These are phyloP conservation scores for Aspergillus persii DNA, from an alignment of 2,329 filamentous ascomycete genomes.

Conservation along the genomic window DNA sequence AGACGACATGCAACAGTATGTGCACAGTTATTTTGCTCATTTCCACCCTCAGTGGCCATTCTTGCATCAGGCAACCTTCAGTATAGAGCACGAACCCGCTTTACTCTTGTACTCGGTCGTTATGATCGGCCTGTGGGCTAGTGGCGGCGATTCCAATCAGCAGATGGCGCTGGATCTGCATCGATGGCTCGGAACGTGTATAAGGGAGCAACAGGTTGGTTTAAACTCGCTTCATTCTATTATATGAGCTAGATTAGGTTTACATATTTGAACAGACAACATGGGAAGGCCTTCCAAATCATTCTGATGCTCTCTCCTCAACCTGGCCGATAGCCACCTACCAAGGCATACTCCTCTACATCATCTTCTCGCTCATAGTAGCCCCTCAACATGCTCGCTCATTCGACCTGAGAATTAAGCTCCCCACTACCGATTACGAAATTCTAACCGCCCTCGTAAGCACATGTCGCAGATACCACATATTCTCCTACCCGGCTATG, in stretches of 20 bases:
- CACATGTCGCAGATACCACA: constrained; percentile 17
- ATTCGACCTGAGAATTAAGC: constrained; percentile 5
- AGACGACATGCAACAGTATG: constrained; percentile 4
- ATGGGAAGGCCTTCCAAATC: not conserved
- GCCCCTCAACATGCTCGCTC: not conserved
- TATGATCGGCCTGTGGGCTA: constrained; percentile 25
- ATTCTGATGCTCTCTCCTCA: not conserved
- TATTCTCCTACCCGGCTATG: constrained; percentile 27
- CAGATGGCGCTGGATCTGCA: constrained; percentile 20
- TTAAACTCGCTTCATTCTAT: not conserved
- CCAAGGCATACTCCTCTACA: constrained; percentile 27
- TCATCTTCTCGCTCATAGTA: constrained; percentile 23
- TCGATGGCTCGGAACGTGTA: constrained; percentile 11
- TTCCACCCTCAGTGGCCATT: constrained; percentile 29
- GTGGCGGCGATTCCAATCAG: constrained; percentile 9
- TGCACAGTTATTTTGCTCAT: constrained; percentile 22
- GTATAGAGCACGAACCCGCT: constrained; percentile 13
- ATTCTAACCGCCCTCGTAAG: constrained; percentile 20
- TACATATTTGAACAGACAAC: not conserved
- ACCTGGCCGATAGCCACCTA: constrained; percentile 29
- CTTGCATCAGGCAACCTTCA: constrained; percentile 20
- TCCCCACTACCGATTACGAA: constrained; percentile 4
- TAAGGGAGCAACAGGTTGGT: constrained; percentile 16
- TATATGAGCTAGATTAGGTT: not conserved
- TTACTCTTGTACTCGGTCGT: constrained; percentile 23